Base-by-base conservation (phyloP, 495 filamentous ascomycete species). In the Clohesyomyces aquaticus region DNA sequence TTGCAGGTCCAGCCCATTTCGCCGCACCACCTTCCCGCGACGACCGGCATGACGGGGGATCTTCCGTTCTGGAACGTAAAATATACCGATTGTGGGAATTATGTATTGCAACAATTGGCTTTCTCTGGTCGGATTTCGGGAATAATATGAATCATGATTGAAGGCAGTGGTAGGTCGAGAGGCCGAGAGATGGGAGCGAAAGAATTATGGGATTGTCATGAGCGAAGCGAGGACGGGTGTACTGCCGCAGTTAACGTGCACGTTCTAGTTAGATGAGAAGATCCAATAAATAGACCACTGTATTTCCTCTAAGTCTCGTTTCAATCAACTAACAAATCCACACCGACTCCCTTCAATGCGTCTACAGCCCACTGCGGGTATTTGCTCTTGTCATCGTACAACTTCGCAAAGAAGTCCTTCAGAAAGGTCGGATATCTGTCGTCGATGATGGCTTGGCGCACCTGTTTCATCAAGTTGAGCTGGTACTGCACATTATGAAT, bases 401-500 rank as follows among this genome's bases (percentile, higher is more conserved):
- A 75, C 42, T 83, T 81, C 1, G 63, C 76, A 76, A 97, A 98
- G 76, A 93, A 96, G 29, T 83, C 73, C 64, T 77, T 85, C 52
- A 97, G 63, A 71, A 96, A 98, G 4, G 77, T 82, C 14, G 93
- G 91, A 76, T 87, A 97, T 53, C 80, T 74, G 73, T 95, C 91
- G 50, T 89, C 88, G 10, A 96, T 73, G 69, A 99, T 93, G 25
- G 94, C 88, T 55, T 88, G 77, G 61, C 91, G 81, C 1, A 85
- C 86, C 43, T 79, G 76, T 12, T 79, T 77, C 93, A 98, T 96
- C 65, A 99, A 75, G 48, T 83, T 80, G 26, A 99, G 80, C 65
- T 96, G 83, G 70, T 93, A 95, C 72, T 91, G 89, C 23, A 98
- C 91, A 73, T 99, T 98, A 76, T 99, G 94, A 66, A 96, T 88